Base-by-base conservation (phyloP, 495 filamentous ascomycete species). In the Sporormia fimetaria region DNA sequence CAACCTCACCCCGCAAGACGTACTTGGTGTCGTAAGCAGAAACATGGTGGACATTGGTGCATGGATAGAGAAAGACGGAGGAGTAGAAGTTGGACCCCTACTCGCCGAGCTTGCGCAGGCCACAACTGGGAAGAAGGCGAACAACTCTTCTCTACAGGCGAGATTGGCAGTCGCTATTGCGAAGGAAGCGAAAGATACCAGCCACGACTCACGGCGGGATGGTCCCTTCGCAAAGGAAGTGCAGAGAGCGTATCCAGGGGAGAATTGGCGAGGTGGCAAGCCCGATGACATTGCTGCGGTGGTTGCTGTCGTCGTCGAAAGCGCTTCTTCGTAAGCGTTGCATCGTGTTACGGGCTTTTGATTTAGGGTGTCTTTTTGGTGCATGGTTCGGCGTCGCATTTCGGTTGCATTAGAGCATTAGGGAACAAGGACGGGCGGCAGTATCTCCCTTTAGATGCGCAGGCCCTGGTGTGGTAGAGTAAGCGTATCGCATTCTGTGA, bases 151-250 rank as follows among this genome's bases (percentile, higher is more conserved):
- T 3, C 69, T 94, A 26, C 85, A 90, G 57, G 78, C 75, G 33
- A 58, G 77, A n/a, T 57, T 98, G 3, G 87, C 92, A 0, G 68
- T 77, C 2, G 74, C 80, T 16, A 76, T 96, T 32, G 78, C 80
- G 6, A 62, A 65, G 2, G 81, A 85, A 39, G 92, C 90, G 3
- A 96, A 95, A 59, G 58, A 70, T 10, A 87, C 86, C 11, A 93
- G 87, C 56, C 55, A 78, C 18, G 80, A 94, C 57, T 65, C 66
- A 12, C 81, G 76, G 41, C 61, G 80, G 27, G 83, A 98, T 58
- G 85, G 90, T 0, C 90, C 90, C 21, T 98, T 98, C 59, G 86
- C 90, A 7, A 90, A 80, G 58, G 88, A 94, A 60, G 85, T 94
- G 24, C 83, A 88, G 56, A 81, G 77, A 49, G 75, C 78, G 49